Base-by-base conservation (phyloP, 2,329 filamentous ascomycete species). In the Bipolaris bicolor region DNA sequence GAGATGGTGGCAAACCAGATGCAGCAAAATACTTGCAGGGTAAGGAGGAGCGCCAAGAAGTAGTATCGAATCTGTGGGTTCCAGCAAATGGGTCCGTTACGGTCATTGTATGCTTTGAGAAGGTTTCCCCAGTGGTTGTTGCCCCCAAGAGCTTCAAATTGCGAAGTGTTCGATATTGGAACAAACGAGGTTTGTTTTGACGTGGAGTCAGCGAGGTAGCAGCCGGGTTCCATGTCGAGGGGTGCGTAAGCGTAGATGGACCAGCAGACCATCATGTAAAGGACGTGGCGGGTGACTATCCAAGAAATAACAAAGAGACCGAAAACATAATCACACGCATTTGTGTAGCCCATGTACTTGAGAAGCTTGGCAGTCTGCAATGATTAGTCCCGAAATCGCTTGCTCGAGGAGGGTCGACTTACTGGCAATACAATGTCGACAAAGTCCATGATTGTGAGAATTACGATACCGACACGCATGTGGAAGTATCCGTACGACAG, bases 1-100 rank as follows among this genome's bases (percentile, higher is more conserved):
- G 93, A 78, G 65, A 98, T 97, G 87, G 97, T 90, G 61, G 82
- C 83, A 71, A 98, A 96, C 95, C 95, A 98, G 60, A 90, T 83
- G 34, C 96, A 80, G 31, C 90, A 92, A 51, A 99, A 84, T 20
- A 83, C 80, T 77, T 98, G 92, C 20, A 99, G 82, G 36, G 88
- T 84, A 11, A 96, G 80, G 2, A 99, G 86, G 37, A 91, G 83
- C 9, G 83, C 82, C 15, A 98, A 80, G 79, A 98, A 98, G 11
- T 83, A 82, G 83, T 86, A 90, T 68, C 89, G 88, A 68, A 97
- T 86, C 10, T 82, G 83, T 20, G 86, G 77, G 67, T 90, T 91
- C 82, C 88, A 96, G 82, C 92, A 97, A 45, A 98, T 85, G 1
- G 86, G 81, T 16, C 91, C 91, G 24, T 88, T 82, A 7, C 88